phyloP scores from a whole-genome alignment of 1,139 yeast species.

The Debaryomycetaceae sp. region DNA sequence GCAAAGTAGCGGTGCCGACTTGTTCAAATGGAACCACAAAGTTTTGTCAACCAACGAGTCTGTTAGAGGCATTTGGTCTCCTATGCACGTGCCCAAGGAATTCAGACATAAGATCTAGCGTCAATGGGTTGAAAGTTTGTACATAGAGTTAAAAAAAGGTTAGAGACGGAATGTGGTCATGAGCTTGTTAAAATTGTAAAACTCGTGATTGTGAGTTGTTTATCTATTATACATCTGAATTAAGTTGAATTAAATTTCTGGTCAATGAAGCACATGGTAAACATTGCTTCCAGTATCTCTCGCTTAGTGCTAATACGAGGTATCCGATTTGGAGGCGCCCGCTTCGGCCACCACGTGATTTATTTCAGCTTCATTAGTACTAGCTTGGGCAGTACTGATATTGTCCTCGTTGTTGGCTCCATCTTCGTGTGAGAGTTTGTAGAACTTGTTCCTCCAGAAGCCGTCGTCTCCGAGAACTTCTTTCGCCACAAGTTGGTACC shows the following conservation, averaged over 20 bases:
- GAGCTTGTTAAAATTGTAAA: slow-evolving; percentile 1
- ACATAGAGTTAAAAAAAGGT: background rate
- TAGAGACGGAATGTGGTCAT: background rate
- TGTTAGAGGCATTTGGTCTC: slow-evolving; percentile 98
- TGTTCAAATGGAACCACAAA: slow-evolving; percentile 51
- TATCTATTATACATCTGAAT: background rate
- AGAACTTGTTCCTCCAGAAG: slow-evolving; percentile 66
- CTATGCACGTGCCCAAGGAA: slow-evolving; percentile 73
- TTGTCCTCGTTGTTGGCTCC: slow-evolving; percentile 2
- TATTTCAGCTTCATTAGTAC: slow-evolving; percentile 1
- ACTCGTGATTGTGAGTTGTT: background rate
- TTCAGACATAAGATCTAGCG: slow-evolving; percentile 61
- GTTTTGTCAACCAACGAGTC: slow-evolving; percentile 78
- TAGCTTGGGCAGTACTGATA: slow-evolving; percentile 1
- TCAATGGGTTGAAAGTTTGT: background rate
- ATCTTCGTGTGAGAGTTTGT: slow-evolving; percentile 31
- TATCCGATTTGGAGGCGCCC: no score
- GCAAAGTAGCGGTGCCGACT: slow-evolving; percentile 37
- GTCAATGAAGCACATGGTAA: no score
- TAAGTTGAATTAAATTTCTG: no score
- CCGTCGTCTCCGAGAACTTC: slow-evolving; percentile 69
- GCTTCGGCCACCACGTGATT: no score
- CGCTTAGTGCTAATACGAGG: no score
- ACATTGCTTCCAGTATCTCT: no score
- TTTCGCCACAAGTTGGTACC: slow-evolving; percentile 53